These are phyloP conservation scores for Pythium rhizo-oryzae DNA, from an alignment of 352 stramenopile species.

Conservation along the genomic window DNA sequence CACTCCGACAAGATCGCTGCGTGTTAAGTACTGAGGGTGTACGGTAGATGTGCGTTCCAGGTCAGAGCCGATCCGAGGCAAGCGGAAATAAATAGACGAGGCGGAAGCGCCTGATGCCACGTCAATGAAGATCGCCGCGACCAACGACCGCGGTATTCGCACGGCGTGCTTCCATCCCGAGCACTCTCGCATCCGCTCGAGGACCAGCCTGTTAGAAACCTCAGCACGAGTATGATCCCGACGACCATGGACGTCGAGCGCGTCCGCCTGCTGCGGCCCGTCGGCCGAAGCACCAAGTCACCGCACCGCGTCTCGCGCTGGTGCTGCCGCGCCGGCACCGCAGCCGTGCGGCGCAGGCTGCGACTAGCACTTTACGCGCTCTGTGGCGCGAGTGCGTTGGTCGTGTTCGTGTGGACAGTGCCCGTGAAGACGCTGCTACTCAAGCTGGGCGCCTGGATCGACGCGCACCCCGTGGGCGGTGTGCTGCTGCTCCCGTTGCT, in stretches of 20 bases:
- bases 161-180: too few species aligned
- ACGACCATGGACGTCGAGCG: constrained; percentile 16
- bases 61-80: neutral
- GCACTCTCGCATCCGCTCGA: too few species aligned
- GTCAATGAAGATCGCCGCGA: neutral
- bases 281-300: neutral
- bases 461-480: constrained; percentile 44
- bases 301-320: constrained; percentile 19
- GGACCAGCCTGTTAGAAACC: too few species aligned
- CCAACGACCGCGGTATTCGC: neutral
- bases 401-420: constrained; percentile 34
- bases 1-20: neutral
- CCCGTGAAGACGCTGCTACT: constrained; percentile 48
- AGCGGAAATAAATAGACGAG: neutral
- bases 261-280: constrained; percentile 21
- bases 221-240: neutral
- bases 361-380: constrained; percentile 27
- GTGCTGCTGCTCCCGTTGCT: constrained; percentile 61
- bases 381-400: constrained; percentile 17
- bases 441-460: constrained; percentile 46
- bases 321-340: constrained; percentile 1
- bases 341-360: constrained; percentile 25
- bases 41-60: neutral
- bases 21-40: neutral
- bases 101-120: neutral